A percentile compares a stretch with the other conserved stretches of the same genome.
phyloP scores from a whole-genome alignment of 495 filamentous ascomycete genomes.

The Aspergillus bertholletiae region DNA sequence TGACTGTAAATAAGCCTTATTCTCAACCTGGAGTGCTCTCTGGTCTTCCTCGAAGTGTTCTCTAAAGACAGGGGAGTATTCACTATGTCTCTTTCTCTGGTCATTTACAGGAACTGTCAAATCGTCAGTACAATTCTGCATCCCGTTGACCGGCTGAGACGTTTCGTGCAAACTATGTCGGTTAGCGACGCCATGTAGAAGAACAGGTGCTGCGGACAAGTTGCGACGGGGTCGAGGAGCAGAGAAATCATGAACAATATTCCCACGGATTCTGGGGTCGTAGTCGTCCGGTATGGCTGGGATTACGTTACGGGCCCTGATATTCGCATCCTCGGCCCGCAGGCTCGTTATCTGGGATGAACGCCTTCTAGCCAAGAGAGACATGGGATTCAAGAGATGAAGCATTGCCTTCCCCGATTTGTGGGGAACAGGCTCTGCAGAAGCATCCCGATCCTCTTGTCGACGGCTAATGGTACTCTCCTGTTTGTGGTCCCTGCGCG shows the following conservation, averaged over 20 bases:
- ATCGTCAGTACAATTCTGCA: background rate
- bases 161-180: conserved; percentile 12
- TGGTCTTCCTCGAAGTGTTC: conserved; percentile 67
- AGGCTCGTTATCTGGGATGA: conserved; percentile 46
- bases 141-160: conserved; percentile 5
- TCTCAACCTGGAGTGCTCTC: conserved; percentile 46
- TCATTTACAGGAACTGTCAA: conserved; percentile 13
- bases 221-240: conserved; percentile 66
- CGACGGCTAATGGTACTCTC: conserved; percentile 23
- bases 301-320: conserved; percentile 46
- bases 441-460: conserved; percentile 28
- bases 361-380: conserved; percentile 56
- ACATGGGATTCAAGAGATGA: conserved; percentile 66
- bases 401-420: conserved; percentile 57
- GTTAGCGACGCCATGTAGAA: conserved; percentile 6
- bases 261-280: conserved; percentile 82
- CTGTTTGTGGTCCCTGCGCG: conserved; percentile 25
- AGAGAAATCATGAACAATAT: conserved; percentile 86
- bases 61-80: conserved; percentile 62
- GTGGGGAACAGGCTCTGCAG: conserved; percentile 29
- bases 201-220: conserved; percentile 37
- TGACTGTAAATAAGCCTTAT: conserved; percentile 46
- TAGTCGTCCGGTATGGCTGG: conserved; percentile 67
- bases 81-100: conserved; percentile 31
- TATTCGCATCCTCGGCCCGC: conserved; percentile 46